These are phyloP conservation scores for Tuber brumale DNA, from an alignment of 495 filamentous ascomycete genomes.

Conservation along the genomic window DNA sequence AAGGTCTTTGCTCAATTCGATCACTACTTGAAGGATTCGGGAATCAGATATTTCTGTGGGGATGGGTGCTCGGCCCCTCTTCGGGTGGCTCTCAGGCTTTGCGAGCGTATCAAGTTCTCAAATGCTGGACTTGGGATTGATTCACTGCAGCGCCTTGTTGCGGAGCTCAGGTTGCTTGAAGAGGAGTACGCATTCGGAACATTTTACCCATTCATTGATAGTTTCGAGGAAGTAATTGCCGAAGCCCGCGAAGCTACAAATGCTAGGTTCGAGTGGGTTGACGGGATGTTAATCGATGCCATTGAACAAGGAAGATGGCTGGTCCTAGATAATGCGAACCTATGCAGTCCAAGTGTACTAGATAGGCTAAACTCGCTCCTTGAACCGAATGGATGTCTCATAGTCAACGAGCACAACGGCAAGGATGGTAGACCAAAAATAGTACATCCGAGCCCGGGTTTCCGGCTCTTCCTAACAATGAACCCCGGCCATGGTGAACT, in stretches of 20 bases:
- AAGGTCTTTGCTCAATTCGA: slow-evolving; percentile 52
- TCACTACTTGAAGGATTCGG: slow-evolving; percentile 50
- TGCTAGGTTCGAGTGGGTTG: slow-evolving; percentile 91
- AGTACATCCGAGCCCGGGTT: slow-evolving; percentile 75
- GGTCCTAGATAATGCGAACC: slow-evolving; percentile 91
- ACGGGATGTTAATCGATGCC: slow-evolving; percentile 82
- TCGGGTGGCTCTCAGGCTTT: slow-evolving; percentile 42
- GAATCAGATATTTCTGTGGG: slow-evolving; percentile 49
- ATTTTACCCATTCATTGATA: slow-evolving; percentile 16
- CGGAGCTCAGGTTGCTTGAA: slow-evolving; percentile 21
- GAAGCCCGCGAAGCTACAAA: slow-evolving; percentile 43
- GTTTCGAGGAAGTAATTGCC: slow-evolving; percentile 19
- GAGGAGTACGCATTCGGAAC: neutral
- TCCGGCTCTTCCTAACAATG: slow-evolving; percentile 89
- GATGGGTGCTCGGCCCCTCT: slow-evolving; percentile 42
- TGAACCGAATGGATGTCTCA: slow-evolving; percentile 78
- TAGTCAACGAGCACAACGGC: slow-evolving; percentile 83
- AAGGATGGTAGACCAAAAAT: slow-evolving; percentile 73
- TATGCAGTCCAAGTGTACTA: slow-evolving; percentile 89
- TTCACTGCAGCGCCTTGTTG: slow-evolving; percentile 20
- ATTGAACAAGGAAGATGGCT: slow-evolving; percentile 84
- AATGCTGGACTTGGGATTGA: slow-evolving; percentile 15
- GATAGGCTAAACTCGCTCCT: slow-evolving; percentile 92
- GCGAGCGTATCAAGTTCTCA: slow-evolving; percentile 12
- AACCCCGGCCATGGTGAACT: slow-evolving; percentile 90